Evolutionary conservation across 495 filamentous ascomycete genomes (phyloP).

Genomic region (Aspergillus coremiiformis): DNA sequence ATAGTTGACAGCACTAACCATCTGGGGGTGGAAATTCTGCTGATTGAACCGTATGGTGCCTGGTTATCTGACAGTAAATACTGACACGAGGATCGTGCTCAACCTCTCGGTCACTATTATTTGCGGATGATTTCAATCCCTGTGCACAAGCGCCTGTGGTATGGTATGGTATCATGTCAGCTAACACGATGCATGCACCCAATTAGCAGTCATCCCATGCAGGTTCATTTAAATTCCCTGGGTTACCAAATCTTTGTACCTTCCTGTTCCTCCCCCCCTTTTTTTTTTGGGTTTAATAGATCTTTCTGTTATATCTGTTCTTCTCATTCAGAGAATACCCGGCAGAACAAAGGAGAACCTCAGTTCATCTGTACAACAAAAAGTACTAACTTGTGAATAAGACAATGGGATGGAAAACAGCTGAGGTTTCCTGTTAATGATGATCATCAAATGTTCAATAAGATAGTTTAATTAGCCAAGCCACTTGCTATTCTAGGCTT

Average conservation of each 20-base stretch:
- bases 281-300: background rate
- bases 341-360: too few species aligned
- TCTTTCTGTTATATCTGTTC: background rate
- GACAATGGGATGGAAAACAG: background rate
- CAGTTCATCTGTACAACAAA: background rate
- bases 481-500: background rate
- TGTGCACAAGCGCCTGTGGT: background rate
- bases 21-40: too few species aligned
- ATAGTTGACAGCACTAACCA: too few species aligned
- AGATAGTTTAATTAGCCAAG: background rate
- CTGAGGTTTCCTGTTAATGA: background rate
- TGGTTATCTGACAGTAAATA: constrained; percentile 15
- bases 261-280: too few species aligned
- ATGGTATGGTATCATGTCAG: background rate
- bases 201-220: too few species aligned
- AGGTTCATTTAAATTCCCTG: background rate
- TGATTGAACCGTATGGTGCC: constrained; percentile 11
- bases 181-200: background rate
- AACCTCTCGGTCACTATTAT: background rate
- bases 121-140: background rate
- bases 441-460: background rate
- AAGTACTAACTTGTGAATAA: background rate
- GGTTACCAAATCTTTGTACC: too few species aligned
- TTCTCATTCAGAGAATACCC: background rate
- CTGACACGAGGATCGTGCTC: background rate